These are phyloP conservation scores for Fusarium phyllophilum DNA, from an alignment of 2,329 filamentous ascomycete species.

Conservation along the genomic window DNA sequence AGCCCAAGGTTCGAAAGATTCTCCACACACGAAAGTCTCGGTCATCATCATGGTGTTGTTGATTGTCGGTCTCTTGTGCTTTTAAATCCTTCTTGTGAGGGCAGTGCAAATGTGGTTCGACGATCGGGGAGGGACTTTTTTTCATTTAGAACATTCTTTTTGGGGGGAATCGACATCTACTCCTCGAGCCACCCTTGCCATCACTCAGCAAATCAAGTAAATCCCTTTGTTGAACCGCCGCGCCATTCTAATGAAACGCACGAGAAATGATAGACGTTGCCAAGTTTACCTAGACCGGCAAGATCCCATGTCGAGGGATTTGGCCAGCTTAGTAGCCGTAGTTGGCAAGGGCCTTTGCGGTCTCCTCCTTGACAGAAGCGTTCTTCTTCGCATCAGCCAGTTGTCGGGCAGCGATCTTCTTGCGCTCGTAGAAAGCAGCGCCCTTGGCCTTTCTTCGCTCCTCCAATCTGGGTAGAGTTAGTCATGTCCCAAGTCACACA, in stretches of 20 bases:
- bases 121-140: slow-evolving; percentile 42
- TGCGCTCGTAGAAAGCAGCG: slow-evolving; percentile 99
- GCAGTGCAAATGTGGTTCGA: slow-evolving; percentile 41
- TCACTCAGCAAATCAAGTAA: slow-evolving; percentile 60
- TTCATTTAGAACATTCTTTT: slow-evolving; percentile 50
- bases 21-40: slow-evolving; percentile 34
- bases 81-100: slow-evolving; percentile 46
- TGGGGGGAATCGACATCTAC: slow-evolving; percentile 47
- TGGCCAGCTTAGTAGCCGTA: slow-evolving; percentile 82
- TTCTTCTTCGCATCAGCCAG: slow-evolving; percentile 92
- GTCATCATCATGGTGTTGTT: slow-evolving; percentile 43
- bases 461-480: slow-evolving; percentile 77
- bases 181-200: slow-evolving; percentile 55
- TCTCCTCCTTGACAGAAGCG: slow-evolving; percentile 87
- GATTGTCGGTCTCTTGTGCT: slow-evolving; percentile 47
- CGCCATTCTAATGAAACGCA: slow-evolving; percentile 66
- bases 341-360: slow-evolving; percentile 85
- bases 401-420: slow-evolving; percentile 95
- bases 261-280: slow-evolving; percentile 59
- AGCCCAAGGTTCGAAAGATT: slow-evolving; percentile 10
- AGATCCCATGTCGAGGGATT: slow-evolving; percentile 44
- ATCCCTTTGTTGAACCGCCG: slow-evolving; percentile 61
- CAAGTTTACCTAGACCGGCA: slow-evolving; percentile 48
- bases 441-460: slow-evolving; percentile 99
- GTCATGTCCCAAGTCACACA: not conserved